These are phyloP conservation scores for Emmonsiellopsis sp. DNA, from an alignment of 2,329 filamentous ascomycete genomes.

Conservation along the genomic window DNA sequence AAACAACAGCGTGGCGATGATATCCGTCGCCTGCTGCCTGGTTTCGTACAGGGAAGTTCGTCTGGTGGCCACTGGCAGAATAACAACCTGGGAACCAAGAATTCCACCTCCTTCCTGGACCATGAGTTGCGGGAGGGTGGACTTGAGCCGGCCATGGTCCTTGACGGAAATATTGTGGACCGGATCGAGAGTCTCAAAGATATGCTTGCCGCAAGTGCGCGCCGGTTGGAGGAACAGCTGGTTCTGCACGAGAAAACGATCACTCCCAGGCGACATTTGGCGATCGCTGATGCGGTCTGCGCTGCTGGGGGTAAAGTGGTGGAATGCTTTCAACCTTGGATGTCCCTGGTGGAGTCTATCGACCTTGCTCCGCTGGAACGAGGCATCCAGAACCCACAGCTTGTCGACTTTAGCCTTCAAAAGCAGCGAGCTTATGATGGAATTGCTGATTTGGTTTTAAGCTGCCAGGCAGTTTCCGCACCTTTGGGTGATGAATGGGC, in stretches of 20 bases:
- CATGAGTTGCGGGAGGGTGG: slow-evolving; percentile 62
- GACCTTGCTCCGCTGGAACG: slow-evolving; percentile 72
- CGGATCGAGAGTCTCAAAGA: slow-evolving; percentile 77
- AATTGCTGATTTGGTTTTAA: slow-evolving; percentile 76
- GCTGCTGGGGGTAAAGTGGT: slow-evolving; percentile 67
- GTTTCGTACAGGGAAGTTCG: slow-evolving; percentile 79
- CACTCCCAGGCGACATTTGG: slow-evolving; percentile 65
- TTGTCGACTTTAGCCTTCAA: slow-evolving; percentile 77
- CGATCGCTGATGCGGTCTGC: slow-evolving; percentile 75
- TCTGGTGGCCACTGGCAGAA: slow-evolving; percentile 80
- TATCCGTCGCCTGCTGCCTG: slow-evolving; percentile 84
- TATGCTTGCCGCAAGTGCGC: slow-evolving; percentile 74
- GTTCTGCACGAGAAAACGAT: slow-evolving; percentile 70
- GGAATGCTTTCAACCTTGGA: slow-evolving; percentile 83
- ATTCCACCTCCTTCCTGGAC: slow-evolving; percentile 69
- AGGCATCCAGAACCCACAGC: slow-evolving; percentile 70
- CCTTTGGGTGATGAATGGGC: slow-evolving; percentile 94
- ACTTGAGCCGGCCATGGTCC: slow-evolving; percentile 59
- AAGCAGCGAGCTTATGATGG: slow-evolving; percentile 94
- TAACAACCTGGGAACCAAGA: slow-evolving; percentile 52
- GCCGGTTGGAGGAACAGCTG: slow-evolving; percentile 78
- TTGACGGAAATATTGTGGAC: slow-evolving; percentile 71
- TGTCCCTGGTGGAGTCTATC: slow-evolving; percentile 82
- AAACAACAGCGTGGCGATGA: slow-evolving; percentile 87
- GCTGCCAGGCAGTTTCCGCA: slow-evolving; percentile 83